Percentiles rank a stretch among this genome's conserved stretches.
phyloP scores from a whole-genome alignment of 164 flowering plant genomes.

The Aristolochia californica region DNA sequence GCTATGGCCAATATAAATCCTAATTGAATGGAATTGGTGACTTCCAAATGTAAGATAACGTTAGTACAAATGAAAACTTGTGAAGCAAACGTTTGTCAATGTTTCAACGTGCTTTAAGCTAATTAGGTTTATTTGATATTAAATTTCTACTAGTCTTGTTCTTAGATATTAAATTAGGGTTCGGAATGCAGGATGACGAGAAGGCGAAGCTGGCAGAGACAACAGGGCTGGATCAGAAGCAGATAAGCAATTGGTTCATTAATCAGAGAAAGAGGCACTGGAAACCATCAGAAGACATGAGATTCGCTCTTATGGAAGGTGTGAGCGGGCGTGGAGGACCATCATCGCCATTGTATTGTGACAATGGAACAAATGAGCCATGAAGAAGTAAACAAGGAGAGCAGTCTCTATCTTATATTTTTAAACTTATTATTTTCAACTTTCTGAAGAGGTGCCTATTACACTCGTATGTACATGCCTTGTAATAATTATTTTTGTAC shows the following conservation, averaged over 20 bases:
- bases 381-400: background rate
- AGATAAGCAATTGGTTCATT: constrained; percentile 80
- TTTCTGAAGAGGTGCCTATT: too few relatives aligned
- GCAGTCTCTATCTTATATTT: too few relatives aligned
- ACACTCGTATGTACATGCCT: too few relatives aligned
- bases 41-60: background rate
- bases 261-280: constrained; percentile 83
- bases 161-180: too few relatives aligned
- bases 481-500: too few relatives aligned
- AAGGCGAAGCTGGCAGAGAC: constrained; percentile 36
- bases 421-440: too few relatives aligned
- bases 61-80: background rate
- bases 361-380: constrained; percentile 11
- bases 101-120: too few relatives aligned
- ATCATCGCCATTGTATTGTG: constrained; percentile 10
- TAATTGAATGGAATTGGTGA: background rate
- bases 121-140: too few relatives aligned
- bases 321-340: constrained; percentile 7
- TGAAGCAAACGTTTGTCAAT: too few relatives aligned
- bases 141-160: too few relatives aligned
- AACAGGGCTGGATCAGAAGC: constrained; percentile 69
- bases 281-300: constrained; percentile 62
- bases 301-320: constrained; percentile 45
- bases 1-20: too few relatives aligned
- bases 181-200: constrained; percentile 74